Conservation (phyloP, 164 flowering plant species). For the Euptelea pleiosperma region DNA sequence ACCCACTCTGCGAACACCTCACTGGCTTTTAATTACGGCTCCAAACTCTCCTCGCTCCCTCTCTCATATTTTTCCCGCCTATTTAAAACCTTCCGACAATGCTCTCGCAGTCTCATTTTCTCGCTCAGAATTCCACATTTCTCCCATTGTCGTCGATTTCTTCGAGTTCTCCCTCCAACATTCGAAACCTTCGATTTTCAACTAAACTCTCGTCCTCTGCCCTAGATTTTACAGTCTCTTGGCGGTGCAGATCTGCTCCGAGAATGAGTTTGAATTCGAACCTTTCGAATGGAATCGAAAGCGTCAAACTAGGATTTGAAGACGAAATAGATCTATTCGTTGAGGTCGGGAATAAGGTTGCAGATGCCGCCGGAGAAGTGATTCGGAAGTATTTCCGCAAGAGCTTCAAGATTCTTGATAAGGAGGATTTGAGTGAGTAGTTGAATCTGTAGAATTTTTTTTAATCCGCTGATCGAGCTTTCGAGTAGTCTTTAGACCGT, state of each 20-base stretch:
- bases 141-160: slow-evolving; percentile 13
- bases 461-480: neutral
- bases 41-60: slow-evolving; percentile 11
- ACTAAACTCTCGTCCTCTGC: neutral
- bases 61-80: slow-evolving; percentile 16
- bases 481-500: too few relatives aligned
- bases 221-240: slow-evolving; percentile 8
- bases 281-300: slow-evolving; percentile 13
- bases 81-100: slow-evolving; percentile 15
- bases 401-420: slow-evolving; percentile 75
- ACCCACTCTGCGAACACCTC: neutral
- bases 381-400: slow-evolving; percentile 76
- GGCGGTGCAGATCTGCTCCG: slow-evolving; percentile 1
- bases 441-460: too few relatives aligned
- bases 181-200: slow-evolving; percentile 7
- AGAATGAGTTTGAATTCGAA: slow-evolving; percentile 27
- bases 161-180: neutral
- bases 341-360: slow-evolving; percentile 60
- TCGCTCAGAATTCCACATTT: slow-evolving; percentile 18
- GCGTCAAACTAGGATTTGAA: slow-evolving; percentile 10
- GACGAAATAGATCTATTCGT: slow-evolving; percentile 42
- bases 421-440: slow-evolving; percentile 76
- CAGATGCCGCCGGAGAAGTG: slow-evolving; percentile 90
- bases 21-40: neutral
- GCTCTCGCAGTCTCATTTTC: slow-evolving; percentile 30